phyloP scores from a whole-genome alignment of 805 yeast genomes.

The Yamadazyma philogaea region DNA sequence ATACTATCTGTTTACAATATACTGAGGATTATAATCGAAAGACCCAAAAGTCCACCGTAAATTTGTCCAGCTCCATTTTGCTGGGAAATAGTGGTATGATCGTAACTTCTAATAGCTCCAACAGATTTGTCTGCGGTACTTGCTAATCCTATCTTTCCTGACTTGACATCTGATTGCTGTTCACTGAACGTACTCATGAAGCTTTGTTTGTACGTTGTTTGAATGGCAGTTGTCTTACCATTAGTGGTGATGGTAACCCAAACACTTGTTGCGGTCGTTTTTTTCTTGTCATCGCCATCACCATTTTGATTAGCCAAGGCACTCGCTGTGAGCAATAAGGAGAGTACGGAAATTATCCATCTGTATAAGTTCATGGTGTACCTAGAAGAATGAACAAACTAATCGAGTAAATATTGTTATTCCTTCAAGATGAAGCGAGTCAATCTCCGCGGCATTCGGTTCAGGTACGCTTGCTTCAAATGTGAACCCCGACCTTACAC shows the following conservation, averaged over 20 bases:
- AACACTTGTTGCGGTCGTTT: conserved; percentile 23
- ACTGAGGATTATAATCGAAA: conserved; percentile 3
- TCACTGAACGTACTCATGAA: conserved; percentile 25
- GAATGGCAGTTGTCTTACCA: conserved; percentile 27
- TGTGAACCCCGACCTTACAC: conserved; percentile 4
- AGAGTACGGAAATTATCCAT: neutral
- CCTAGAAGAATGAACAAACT: neutral
- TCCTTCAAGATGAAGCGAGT: neutral
- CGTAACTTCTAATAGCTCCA: conserved; percentile 31
- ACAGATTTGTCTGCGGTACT: conserved; percentile 17
- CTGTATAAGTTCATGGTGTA: conserved; percentile 6
- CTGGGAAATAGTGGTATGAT: conserved; percentile 23
- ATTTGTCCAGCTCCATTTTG: conserved; percentile 34
- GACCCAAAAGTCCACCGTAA: conserved; percentile 9
- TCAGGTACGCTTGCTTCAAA: neutral
- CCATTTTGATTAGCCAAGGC: conserved; percentile 20
- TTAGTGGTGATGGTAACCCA: conserved; percentile 34
- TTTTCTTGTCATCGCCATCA: conserved; percentile 8
- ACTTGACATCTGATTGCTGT: conserved; percentile 16
- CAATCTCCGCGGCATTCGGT: conserved; percentile 7
- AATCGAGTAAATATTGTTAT: conserved; percentile 1
- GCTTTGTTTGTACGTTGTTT: conserved; percentile 23
- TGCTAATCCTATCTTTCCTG: conserved; percentile 34
- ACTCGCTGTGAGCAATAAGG: conserved; percentile 8
- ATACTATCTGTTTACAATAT: conserved; percentile 1